Conservation (phyloP, 345 rosid genomes). For the Camelina hispida region DNA sequence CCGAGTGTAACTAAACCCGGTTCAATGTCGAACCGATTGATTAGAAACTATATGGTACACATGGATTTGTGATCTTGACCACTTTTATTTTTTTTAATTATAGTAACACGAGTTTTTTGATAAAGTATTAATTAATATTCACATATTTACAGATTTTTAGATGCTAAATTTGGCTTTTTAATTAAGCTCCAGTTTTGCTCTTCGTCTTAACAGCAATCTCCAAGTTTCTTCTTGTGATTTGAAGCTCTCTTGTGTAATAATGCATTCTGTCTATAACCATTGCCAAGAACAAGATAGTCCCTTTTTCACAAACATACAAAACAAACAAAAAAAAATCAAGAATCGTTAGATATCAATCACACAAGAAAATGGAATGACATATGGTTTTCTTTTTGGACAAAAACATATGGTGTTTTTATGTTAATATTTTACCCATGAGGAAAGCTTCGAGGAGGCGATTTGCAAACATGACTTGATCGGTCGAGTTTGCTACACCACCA, state of each 20-base stretch:
- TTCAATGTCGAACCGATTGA: constrained; percentile 14
- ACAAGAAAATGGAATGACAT: not conserved
- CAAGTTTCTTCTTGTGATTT: constrained; percentile 42
- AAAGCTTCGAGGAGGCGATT: constrained; percentile 44
- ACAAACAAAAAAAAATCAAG: not conserved
- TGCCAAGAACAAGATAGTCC: constrained; percentile 41
- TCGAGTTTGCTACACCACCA: constrained; percentile 40
- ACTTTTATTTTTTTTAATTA: too few relatives aligned
- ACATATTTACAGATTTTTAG: constrained; percentile 16
- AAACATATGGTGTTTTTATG: not conserved
- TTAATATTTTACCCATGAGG: constrained; percentile 37
- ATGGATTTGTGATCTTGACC: not conserved
- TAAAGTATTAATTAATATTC: not conserved
- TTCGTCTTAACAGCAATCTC: constrained; percentile 38
- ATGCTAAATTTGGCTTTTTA: not conserved
- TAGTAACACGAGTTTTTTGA: too few relatives aligned
- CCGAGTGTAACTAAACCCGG: constrained; percentile 14
- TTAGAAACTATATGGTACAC: not conserved
- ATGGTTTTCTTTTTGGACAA: not conserved
- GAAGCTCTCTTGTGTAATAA: constrained; percentile 49
- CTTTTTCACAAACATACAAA: constrained; percentile 14
- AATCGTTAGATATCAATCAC: not conserved
- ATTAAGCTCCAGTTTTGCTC: constrained; percentile 26
- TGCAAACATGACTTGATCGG: constrained; percentile 48
- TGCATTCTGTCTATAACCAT: constrained; percentile 48